These are phyloP conservation scores for Syzygium aqueum DNA, from an alignment of 345 rosid genomes.

Conservation along the genomic window DNA sequence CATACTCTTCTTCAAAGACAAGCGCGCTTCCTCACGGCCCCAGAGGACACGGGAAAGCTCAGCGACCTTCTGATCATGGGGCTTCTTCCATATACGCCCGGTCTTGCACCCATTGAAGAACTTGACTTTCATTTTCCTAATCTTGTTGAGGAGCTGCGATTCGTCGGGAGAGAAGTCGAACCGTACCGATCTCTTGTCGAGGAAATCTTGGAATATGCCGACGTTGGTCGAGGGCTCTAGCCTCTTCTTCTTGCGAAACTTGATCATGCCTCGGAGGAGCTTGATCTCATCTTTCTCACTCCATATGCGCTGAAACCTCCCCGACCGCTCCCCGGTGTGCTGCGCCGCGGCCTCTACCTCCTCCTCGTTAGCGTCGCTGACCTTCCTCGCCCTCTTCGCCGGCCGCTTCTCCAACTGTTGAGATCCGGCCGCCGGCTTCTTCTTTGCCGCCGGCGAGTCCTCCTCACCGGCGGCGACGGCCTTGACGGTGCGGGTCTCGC, in stretches of 20 bases:
- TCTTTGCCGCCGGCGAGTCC: background rate
- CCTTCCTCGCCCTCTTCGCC: background rate
- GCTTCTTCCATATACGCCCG: background rate
- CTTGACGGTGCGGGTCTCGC: background rate
- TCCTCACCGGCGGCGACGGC: background rate
- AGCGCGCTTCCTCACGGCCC: background rate
- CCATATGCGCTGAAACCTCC: background rate
- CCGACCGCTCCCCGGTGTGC: background rate
- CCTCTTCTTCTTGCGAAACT: background rate
- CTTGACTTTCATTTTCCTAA: background rate
- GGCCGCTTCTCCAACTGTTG: background rate
- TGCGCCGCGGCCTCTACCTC: background rate
- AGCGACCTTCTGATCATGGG: background rate
- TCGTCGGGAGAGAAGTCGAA: background rate
- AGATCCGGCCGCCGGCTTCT: background rate
- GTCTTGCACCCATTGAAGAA: background rate
- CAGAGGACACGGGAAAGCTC: background rate
- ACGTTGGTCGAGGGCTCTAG: background rate
- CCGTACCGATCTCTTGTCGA: background rate
- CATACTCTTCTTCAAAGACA: background rate
- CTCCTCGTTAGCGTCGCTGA: background rate
- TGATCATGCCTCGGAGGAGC: background rate
- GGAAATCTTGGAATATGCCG: background rate
- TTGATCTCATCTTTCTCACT: background rate
- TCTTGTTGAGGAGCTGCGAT: background rate